Percentiles rank a stretch among this genome's conserved stretches.
Conservation (phyloP, 495 filamentous ascomycete genomes). For the Aspergillus steynii region DNA sequence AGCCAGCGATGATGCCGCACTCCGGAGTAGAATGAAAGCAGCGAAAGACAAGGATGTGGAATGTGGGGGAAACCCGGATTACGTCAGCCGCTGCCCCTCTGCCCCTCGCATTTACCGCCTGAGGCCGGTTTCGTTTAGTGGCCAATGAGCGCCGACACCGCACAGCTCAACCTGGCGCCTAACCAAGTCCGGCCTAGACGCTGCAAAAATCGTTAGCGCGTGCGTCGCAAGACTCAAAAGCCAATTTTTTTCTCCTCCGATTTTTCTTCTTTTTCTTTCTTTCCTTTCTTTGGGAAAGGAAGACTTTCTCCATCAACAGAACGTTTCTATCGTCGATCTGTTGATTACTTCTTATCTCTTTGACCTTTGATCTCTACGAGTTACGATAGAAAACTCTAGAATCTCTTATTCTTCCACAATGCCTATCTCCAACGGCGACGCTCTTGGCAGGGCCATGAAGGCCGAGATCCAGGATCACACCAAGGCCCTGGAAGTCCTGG, state of each 20-base stretch:
- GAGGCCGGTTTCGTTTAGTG: constrained; percentile 35
- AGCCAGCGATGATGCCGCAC: too few species aligned
- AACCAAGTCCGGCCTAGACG: constrained; percentile 18
- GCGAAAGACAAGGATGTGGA: too few species aligned
- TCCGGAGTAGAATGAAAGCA: too few species aligned
- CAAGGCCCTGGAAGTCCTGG: constrained; percentile 75
- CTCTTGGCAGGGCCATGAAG: constrained; percentile 43
- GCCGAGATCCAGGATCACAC: constrained; percentile 55
- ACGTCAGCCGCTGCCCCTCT: neutral
- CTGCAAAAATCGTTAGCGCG: constrained; percentile 17
- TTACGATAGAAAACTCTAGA: constrained; percentile 26
- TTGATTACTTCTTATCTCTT: constrained; percentile 39
- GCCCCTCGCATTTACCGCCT: constrained; percentile 31
- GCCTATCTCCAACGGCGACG: constrained; percentile 69
- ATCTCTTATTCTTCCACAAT: constrained; percentile 49
- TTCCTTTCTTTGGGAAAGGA: constrained; percentile 58
- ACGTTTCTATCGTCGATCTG: constrained; percentile 43
- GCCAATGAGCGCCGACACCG: constrained; percentile 28
- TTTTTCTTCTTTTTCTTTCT: constrained; percentile 49
- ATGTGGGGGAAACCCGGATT: too few species aligned
- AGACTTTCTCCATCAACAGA: constrained; percentile 55
- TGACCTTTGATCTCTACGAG: constrained; percentile 20
- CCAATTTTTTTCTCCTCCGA: constrained; percentile 36
- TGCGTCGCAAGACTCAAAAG: constrained; percentile 33
- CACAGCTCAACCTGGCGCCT: constrained; percentile 20